Conservation (phyloP, 108 stramenopile species). For the Fistulifera pelliculosa region DNA sequence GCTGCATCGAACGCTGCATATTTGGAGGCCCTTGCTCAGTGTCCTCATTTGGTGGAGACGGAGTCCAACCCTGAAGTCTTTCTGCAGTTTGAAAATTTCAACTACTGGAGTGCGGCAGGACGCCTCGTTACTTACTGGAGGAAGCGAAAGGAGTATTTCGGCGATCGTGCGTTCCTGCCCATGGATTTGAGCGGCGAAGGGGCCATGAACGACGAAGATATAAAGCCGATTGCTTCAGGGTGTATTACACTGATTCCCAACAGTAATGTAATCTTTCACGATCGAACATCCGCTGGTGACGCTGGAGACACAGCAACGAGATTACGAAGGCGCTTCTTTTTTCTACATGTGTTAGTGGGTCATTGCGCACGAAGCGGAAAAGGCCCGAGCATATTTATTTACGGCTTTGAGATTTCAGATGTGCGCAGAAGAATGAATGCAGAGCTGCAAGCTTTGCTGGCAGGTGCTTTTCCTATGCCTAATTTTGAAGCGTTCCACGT, state of each 20-base stretch:
- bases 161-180: slow-evolving; percentile 6
- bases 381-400: too few species aligned
- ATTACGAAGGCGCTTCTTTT: too few species aligned
- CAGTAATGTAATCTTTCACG: too few species aligned
- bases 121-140: slow-evolving; percentile 3
- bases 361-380: too few species aligned
- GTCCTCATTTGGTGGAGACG: slow-evolving; percentile 3
- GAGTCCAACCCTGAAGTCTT: slow-evolving; percentile 13
- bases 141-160: slow-evolving; percentile 3
- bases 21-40: not conserved
- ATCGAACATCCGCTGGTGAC: too few species aligned
- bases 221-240: slow-evolving; percentile 1
- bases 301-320: too few species aligned
- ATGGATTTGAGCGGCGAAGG: slow-evolving; percentile 2
- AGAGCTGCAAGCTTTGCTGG: too few species aligned
- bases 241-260: not conserved
- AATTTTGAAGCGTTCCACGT: too few species aligned
- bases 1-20: slow-evolving; percentile 1
- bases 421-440: too few species aligned
- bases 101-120: slow-evolving; percentile 6
- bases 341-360: too few species aligned
- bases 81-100: slow-evolving; percentile 10
- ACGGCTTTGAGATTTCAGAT: too few species aligned
- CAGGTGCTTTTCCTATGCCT: too few species aligned
- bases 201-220: slow-evolving; percentile 6